Conservation (phyloP, 176 grass and related monocot species). For the Tuctoria greenei region DNA sequence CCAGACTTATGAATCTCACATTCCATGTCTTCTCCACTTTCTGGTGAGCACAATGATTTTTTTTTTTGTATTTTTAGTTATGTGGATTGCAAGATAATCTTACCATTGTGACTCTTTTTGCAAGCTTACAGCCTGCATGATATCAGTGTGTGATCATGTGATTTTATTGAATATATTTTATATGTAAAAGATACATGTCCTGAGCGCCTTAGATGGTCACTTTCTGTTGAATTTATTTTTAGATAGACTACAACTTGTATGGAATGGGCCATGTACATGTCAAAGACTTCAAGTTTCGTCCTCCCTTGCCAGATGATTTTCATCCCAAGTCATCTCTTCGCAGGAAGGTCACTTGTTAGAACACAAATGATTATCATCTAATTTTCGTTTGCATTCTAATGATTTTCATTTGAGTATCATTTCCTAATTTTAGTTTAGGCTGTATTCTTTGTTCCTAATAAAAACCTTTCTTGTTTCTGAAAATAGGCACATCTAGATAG, state of each 20-base stretch:
- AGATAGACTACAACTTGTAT: constrained; percentile 98
- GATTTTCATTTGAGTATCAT: constrained; percentile 29
- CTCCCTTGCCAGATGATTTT: constrained; percentile 79
- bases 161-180: constrained; percentile 14
- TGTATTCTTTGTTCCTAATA: constrained; percentile 22
- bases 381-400: not conserved
- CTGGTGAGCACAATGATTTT: constrained; percentile 63
- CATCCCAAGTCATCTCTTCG: constrained; percentile 36
- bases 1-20: constrained; percentile 92
- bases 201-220: constrained; percentile 13
- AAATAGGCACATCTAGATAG: constrained; percentile 66
- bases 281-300: constrained; percentile 82
- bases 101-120: constrained; percentile 23
- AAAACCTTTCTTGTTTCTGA: constrained; percentile 13
- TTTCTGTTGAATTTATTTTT: constrained; percentile 41
- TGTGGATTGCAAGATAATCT: constrained; percentile 24
- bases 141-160: not conserved
- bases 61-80: constrained; percentile 1
- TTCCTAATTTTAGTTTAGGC: constrained; percentile 14
- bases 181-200: constrained; percentile 2
- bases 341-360: constrained; percentile 37
- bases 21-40: constrained; percentile 98
- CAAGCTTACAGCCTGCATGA: constrained; percentile 11
- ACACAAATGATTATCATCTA: constrained; percentile 31
- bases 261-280: constrained; percentile 95